Percentiles rank a stretch among this genome's conserved stretches.
Evolutionary conservation across 2,329 filamentous ascomycete species (phyloP).

Genomic region (Penicillium verrucosum): DNA sequence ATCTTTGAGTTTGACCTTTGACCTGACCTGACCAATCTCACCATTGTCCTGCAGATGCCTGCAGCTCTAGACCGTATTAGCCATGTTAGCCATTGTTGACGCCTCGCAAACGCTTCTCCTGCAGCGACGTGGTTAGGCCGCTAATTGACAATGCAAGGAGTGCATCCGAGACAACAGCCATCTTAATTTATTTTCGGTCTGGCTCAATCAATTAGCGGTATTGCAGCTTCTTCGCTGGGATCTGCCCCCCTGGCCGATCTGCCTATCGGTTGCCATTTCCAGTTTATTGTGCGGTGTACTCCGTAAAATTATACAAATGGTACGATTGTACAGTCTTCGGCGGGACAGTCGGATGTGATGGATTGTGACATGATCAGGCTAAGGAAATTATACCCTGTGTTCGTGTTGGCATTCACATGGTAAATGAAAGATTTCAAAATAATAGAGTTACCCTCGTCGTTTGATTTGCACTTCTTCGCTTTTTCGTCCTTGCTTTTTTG

Average conservation of each 20-base stretch:
- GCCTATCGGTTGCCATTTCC: constrained; percentile 3
- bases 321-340: not conserved
- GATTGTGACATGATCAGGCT: not conserved
- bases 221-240: constrained; percentile 1
- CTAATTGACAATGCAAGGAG: constrained; percentile 18
- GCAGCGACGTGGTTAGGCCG: constrained; percentile 15
- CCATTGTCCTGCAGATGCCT: not conserved
- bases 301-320: not conserved
- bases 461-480: not conserved
- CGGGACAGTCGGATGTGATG: constrained; percentile 1
- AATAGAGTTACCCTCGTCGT: not conserved
- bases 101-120: constrained; percentile 3
- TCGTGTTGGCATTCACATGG: not conserved
- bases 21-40: not conserved
- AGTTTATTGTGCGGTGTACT: not conserved
- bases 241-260: not conserved
- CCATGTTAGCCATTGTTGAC: constrained; percentile 15
- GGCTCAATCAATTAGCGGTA: constrained; percentile 11
- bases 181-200: constrained; percentile 4
- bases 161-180: constrained; percentile 18
- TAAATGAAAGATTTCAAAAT: not conserved
- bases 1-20: not conserved
- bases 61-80: not conserved
- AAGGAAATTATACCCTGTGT: not conserved
- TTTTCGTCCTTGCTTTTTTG: not conserved